These are phyloP conservation scores for Termitomyces sp. DNA, from an alignment of 768 basidiomycete species.

Conservation along the genomic window DNA sequence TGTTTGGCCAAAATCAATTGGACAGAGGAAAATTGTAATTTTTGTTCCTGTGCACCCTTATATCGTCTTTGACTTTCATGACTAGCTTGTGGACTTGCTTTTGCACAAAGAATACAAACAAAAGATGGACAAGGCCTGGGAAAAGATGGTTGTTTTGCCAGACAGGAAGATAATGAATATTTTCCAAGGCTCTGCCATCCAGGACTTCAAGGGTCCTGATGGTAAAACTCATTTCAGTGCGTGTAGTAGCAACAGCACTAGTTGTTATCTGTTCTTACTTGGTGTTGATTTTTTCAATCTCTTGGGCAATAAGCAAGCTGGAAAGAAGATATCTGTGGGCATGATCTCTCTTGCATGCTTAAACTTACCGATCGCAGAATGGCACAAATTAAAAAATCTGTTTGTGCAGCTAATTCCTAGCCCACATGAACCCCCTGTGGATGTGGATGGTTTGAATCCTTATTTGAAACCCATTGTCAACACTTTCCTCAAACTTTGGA, in stretches of 20 bases:
- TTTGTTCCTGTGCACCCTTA: too few species aligned
- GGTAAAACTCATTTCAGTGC: background rate
- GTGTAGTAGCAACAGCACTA: background rate
- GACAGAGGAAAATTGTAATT: too few species aligned
- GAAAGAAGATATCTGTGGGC: too few species aligned
- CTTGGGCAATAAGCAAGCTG: too few species aligned
- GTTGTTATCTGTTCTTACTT: too few species aligned
- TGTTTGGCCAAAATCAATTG: too few species aligned
- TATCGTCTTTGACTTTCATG: constrained; percentile 17
- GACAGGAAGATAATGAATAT: too few species aligned
- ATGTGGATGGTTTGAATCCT: constrained; percentile 3
- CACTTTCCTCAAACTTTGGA: constrained; percentile 15
- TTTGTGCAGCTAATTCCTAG: constrained; percentile 28
- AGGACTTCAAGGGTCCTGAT: background rate
- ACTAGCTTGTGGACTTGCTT: constrained; percentile 22
- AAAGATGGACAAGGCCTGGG: constrained; percentile 12
- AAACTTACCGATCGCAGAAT: too few species aligned
- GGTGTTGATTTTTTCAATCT: too few species aligned
- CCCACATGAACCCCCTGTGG: constrained; percentile 21
- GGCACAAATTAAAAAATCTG: constrained; percentile 21
- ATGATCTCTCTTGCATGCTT: too few species aligned
- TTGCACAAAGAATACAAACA: constrained; percentile 15
- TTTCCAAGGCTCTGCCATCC: background rate
- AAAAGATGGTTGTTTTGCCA: background rate
- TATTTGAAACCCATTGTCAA: constrained; percentile 20